Conservation (phyloP, 1,284 basidiomycete genomes). For the Earliella scabrosa region DNA sequence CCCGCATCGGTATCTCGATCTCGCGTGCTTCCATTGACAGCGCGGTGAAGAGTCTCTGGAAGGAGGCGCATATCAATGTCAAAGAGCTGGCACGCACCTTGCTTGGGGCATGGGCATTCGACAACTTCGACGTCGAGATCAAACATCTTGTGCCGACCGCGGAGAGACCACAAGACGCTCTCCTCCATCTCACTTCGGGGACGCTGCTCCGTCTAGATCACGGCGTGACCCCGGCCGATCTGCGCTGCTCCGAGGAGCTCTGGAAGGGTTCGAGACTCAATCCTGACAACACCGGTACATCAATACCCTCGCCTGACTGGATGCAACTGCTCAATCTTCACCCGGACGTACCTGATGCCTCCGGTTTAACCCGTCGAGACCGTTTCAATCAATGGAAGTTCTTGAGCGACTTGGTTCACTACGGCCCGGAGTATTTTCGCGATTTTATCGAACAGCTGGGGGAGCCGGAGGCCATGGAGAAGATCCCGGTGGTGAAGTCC, state of each 20-base stretch:
- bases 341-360: conserved; percentile 14
- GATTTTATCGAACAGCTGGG: conserved; percentile 19
- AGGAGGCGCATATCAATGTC: background rate
- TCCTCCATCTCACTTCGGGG: conserved; percentile 37
- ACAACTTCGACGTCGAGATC: conserved; percentile 37
- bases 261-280: conserved; percentile 30
- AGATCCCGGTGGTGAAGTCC: conserved; percentile 34
- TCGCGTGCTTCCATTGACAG: background rate
- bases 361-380: conserved; percentile 22
- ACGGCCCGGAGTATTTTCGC: conserved; percentile 31
- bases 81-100: conserved; percentile 26
- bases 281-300: background rate
- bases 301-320: no score
- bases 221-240: conserved; percentile 28
- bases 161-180: conserved; percentile 18
- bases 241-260: conserved; percentile 35
- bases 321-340: conserved; percentile 17
- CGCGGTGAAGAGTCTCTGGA: background rate
- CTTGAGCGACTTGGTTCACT: conserved; percentile 22
- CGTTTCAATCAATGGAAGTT: conserved; percentile 35
- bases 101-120: conserved; percentile 29
- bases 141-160: conserved; percentile 27
- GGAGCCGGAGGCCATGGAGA: conserved; percentile 32
- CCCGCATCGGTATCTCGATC: conserved; percentile 11
- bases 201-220: conserved; percentile 30